Percentiles rank a stretch among this genome's conserved stretches.
Conservation (phyloP, 2,329 filamentous ascomycete genomes). For the Colletotrichum chrysophilum region DNA sequence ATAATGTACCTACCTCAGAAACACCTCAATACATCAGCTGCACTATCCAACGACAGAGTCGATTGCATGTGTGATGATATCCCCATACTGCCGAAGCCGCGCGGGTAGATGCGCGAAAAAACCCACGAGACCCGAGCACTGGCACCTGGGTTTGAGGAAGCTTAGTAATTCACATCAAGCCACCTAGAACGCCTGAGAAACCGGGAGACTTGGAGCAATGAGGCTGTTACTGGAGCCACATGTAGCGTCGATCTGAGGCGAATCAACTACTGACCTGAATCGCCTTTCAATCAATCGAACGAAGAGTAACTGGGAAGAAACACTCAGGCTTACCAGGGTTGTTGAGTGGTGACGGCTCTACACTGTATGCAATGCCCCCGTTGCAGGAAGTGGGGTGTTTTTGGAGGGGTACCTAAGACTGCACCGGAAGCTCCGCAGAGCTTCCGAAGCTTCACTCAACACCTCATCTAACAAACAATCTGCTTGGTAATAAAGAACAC, state of each 20-base stretch:
- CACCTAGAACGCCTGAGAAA: neutral
- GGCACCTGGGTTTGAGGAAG: neutral
- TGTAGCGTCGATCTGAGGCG: neutral
- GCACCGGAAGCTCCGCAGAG: neutral
- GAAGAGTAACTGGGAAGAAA: neutral
- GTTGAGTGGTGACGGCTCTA: neutral
- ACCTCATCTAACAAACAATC: neutral
- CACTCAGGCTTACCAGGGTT: neutral
- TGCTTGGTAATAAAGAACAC: neutral
- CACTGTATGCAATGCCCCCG: neutral
- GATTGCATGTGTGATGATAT: neutral
- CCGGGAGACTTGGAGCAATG: neutral
- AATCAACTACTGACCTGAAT: neutral
- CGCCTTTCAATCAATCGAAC: neutral
- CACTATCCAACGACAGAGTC: neutral
- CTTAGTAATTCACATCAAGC: neutral
- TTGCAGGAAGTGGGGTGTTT: conserved; percentile 16
- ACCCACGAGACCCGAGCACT: neutral
- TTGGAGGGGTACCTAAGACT: conserved; percentile 5
- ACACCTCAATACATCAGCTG: neutral
- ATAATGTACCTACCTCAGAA: neutral
- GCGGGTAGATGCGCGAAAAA: neutral
- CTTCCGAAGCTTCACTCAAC: conserved; percentile 2
- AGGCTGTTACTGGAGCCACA: neutral
- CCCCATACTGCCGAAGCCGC: neutral